Conservation (phyloP, 108 stramenopile species). For the Mediolabrus comicus region DNA sequence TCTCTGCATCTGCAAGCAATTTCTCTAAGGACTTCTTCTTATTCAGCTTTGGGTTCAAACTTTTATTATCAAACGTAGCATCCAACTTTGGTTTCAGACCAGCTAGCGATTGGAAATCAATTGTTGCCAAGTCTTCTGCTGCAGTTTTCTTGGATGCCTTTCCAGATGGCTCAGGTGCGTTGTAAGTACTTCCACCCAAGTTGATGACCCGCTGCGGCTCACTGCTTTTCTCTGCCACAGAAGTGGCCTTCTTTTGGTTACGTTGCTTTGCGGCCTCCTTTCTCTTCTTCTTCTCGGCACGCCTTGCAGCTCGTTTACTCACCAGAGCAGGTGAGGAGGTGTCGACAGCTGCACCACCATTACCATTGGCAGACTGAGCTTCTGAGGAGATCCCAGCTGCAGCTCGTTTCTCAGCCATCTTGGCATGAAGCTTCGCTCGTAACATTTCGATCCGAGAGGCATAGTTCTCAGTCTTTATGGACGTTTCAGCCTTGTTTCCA, state of each 20-base stretch:
- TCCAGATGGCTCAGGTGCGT: slow-evolving; percentile 20
- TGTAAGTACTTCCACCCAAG: slow-evolving; percentile 36
- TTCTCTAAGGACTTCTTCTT: slow-evolving; percentile 83
- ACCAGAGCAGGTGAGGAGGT: slow-evolving; percentile 52
- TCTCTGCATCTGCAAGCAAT: slow-evolving; percentile 84
- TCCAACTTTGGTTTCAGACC: slow-evolving; percentile 58
- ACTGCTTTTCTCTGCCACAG: slow-evolving; percentile 21
- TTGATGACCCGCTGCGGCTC: slow-evolving; percentile 34
- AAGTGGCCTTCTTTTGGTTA: slow-evolving; percentile 48
- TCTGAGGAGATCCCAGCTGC: slow-evolving; percentile 4
- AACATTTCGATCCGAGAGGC: slow-evolving; percentile 80
- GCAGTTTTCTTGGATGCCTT: slow-evolving; percentile 17
- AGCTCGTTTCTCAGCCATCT: slow-evolving; percentile 67
- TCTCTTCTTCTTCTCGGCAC: slow-evolving; percentile 74
- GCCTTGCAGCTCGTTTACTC: slow-evolving; percentile 85
- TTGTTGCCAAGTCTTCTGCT: slow-evolving; percentile 60
- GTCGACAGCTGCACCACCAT: neutral
- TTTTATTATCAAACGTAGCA: slow-evolving; percentile 60
- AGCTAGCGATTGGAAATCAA: slow-evolving; percentile 81
- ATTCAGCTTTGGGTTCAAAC: slow-evolving; percentile 54
- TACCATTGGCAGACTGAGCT: slow-evolving; percentile 1
- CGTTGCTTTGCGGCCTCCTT: slow-evolving; percentile 64
- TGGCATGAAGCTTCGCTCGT: slow-evolving; percentile 79
- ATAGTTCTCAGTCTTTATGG: slow-evolving; percentile 14
- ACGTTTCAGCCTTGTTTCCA: slow-evolving; percentile 12